Evolutionary conservation across 345 rosid genomes (phyloP).

Genomic region (Corchorus capsularis): DNA sequence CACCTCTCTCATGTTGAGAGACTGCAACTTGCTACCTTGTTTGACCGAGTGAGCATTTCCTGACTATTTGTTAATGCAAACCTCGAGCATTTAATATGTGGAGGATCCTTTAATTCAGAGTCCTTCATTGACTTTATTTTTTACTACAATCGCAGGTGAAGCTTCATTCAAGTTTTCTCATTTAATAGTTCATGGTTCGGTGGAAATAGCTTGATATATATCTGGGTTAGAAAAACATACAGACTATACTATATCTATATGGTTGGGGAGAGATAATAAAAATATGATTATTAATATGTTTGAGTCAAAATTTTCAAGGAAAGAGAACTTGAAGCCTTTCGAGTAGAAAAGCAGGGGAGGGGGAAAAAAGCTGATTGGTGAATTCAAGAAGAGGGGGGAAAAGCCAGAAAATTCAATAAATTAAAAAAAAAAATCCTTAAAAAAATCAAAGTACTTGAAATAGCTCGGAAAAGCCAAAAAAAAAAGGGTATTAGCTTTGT

Average conservation of each 20-base stretch:
- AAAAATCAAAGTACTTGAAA: neutral
- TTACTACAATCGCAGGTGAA: slow-evolving; percentile 44
- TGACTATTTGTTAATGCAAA: neutral
- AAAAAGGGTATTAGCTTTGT: neutral
- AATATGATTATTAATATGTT: slow-evolving; percentile 6
- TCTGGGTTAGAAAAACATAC: slow-evolving; percentile 10
- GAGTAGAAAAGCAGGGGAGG: neutral
- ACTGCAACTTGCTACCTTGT: slow-evolving; percentile 3
- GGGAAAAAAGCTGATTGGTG: neutral
- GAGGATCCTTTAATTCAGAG: slow-evolving; percentile 24
- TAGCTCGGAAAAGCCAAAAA: slow-evolving; percentile 1
- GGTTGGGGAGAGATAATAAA: neutral
- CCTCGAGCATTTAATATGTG: slow-evolving; percentile 15
- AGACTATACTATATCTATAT: neutral
- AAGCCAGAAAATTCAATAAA: neutral
- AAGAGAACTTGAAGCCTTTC: slow-evolving; percentile 5
- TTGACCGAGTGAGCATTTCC: slow-evolving; percentile 13
- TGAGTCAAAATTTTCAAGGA: slow-evolving; percentile 11
- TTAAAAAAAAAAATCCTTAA: neutral
- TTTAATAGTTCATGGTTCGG: slow-evolving; percentile 27
- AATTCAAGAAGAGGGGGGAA: neutral
- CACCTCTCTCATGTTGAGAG: neutral
- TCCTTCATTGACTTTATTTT: slow-evolving; percentile 31
- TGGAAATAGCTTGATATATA: slow-evolving; percentile 17
- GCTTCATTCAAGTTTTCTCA: slow-evolving; percentile 32